Base-by-base conservation (phyloP, 2,329 filamentous ascomycete species). In the Didymosphaeria variabile region DNA sequence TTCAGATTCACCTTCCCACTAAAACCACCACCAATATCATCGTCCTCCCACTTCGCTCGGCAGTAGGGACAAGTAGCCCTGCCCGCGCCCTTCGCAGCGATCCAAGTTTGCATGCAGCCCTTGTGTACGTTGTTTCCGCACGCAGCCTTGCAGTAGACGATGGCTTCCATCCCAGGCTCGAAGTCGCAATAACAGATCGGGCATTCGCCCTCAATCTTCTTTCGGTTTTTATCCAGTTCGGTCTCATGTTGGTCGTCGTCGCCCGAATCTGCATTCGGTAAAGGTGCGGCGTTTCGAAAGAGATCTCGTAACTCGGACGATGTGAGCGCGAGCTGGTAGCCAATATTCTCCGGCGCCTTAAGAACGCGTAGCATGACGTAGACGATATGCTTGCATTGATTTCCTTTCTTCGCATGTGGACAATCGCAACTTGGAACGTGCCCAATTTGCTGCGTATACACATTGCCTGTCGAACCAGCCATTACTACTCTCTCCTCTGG, bases 111-210 rank as follows among this genome's bases (percentile, higher is more conserved):
- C 71, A 88, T 88, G 66, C 87, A 88, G 1, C 73, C 68, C 60
- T 83, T 82, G 71, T 88, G 86, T n/a, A 88, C 77, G 67, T 89
- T 89, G 73, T 89, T 88, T 19, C 87, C 87, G 66, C 88, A 90
- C 2, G 84, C 80, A 0, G 83, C 82, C 68, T 84, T 84, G 75
- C 88, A 90, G 81, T 86, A 90, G 3, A 76, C 73, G 32, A 74
- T 74, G 2, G 66, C 58, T 52, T 77, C 72, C 3, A 79, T 79
- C 3, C 71, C 72, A 1, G 80, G n/a, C 3, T 70, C 60, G 32
- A 76, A 69, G n/a, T 75, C 71, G 46, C 68, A 69, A 38, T 76
- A 76, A 57, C 88, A 90, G 63, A 90, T 86, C 0, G 87, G 86
- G 67, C 88, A 90, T 62, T 89, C 86, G 23, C 86, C 87, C 55